Base-by-base conservation (phyloP, 768 basidiomycete genomes). In the Mycena capillaripes region DNA sequence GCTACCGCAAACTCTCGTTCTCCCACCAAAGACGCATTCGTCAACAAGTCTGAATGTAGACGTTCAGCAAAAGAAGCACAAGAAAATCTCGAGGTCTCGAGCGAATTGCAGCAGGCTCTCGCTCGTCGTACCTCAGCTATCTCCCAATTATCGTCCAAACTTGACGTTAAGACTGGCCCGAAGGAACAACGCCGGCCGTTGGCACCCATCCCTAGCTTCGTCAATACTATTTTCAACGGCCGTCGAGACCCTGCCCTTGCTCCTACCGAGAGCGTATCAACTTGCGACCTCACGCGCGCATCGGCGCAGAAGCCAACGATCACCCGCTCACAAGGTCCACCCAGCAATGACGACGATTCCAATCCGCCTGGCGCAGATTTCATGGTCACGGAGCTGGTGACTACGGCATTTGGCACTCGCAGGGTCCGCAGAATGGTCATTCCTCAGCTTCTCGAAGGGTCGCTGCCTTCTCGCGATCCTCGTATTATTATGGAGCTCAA, bases 41-140 rank as follows among this genome's bases (percentile, higher is more conserved):
- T 52, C 58, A 50, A 29, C 16, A 36, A 36, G 17, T 21, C 30
- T 10, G 42, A n/a, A 16, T 36, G 30, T 25, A 19, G 19, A 9
- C 36, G 38, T 4, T 21, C 30, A 2, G 46, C 9, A 25, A 53
- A n/a, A n/a, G n/a, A n/a, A n/a, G n/a, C n/a, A n/a, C n/a, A 53
- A 11, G 63, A 65, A 30, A 59, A 60, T 23, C 9, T 27, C 8
- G 10, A 5, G 9, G 4, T 1, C 14, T 25, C 38, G 27, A 61
- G 64, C 27, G 70, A 71, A 40, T 11, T 67, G 44, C 70, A 71
- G 25, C 48, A 71, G 65, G 70, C 58, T 25, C 48, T 71, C 70
- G 65, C 65, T 19, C 65, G 58, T 16, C 65, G 70, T 9, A 58
- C 52, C 14, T 34, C 50, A 2, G 40, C 40, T 29, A 52, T 53